Percentiles rank a stretch among this genome's conserved stretches.
Conservation (phyloP, 345 rosid species). For the Salix purpurea region DNA sequence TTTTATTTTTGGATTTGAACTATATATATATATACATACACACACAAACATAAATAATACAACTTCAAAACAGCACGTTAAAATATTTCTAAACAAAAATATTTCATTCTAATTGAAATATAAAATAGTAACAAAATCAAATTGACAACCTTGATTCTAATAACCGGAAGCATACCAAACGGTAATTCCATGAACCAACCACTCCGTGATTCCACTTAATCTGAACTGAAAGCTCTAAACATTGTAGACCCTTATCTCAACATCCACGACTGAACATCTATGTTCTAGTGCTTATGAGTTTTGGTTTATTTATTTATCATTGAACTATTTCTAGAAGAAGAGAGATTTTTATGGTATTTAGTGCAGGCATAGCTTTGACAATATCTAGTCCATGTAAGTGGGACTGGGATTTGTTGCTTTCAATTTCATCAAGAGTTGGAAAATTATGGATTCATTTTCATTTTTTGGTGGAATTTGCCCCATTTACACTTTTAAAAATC, state of each 20-base stretch:
- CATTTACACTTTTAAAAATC: neutral
- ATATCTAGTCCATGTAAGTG: neutral
- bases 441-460: neutral
- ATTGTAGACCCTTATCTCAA: conserved; percentile 37
- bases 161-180: too few species aligned
- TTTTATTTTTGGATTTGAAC: too few species aligned
- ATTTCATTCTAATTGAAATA: too few species aligned
- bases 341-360: neutral
- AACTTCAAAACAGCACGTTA: too few species aligned
- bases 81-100: too few species aligned
- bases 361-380: neutral
- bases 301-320: neutral
- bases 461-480: neutral
- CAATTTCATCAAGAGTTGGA: neutral
- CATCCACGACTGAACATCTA: conserved; percentile 34
- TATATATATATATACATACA: too few species aligned
- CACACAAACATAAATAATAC: too few species aligned
- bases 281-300: neutral
- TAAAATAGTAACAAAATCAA: too few species aligned
- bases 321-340: neutral
- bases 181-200: too few species aligned
- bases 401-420: neutral
- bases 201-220: too few species aligned
- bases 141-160: too few species aligned
- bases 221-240: neutral